These are phyloP conservation scores for Ceratocystis lukuohia DNA, from an alignment of 2,329 filamentous ascomycete species.

Conservation along the genomic window DNA sequence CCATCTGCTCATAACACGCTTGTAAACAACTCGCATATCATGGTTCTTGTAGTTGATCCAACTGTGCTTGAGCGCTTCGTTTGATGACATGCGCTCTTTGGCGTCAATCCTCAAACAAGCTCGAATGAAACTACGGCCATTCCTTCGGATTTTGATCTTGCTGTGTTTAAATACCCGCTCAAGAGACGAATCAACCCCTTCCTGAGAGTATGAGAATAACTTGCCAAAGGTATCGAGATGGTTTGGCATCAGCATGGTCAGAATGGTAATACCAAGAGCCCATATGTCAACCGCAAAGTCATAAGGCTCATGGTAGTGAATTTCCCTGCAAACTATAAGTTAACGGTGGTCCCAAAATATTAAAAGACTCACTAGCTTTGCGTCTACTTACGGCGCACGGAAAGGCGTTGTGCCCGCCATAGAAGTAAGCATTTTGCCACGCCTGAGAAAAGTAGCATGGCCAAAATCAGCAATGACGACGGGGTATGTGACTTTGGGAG, in stretches of 20 bases:
- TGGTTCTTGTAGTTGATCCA: conserved; percentile 12
- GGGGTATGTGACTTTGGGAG: conserved; percentile 32
- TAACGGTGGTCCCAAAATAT: neutral
- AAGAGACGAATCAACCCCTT: neutral
- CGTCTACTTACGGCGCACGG: conserved; percentile 36
- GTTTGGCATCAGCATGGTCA: conserved; percentile 26
- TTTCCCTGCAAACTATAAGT: conserved; percentile 29
- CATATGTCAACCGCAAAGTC: conserved; percentile 37
- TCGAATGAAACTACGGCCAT: conserved; percentile 15
- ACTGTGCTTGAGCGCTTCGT: conserved; percentile 10
- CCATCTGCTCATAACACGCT: conserved; percentile 9
- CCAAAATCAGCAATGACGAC: conserved; percentile 42
- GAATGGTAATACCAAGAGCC: conserved; percentile 36
- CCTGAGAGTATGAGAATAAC: neutral
- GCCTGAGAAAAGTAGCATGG: conserved; percentile 32
- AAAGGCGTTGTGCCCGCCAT: conserved; percentile 35
- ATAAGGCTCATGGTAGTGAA: conserved; percentile 23
- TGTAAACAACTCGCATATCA: conserved; percentile 12
- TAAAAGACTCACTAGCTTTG: neutral
- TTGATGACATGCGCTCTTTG: conserved; percentile 9
- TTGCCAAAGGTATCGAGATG: neutral
- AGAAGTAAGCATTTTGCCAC: conserved; percentile 32
- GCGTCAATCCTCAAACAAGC: conserved; percentile 11
- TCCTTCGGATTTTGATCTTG: conserved; percentile 4
- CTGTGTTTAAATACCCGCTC: conserved; percentile 1